Conservation (phyloP, 371 early-diverging fungal genomes). For the Neoconidiobolus thromboides region DNA sequence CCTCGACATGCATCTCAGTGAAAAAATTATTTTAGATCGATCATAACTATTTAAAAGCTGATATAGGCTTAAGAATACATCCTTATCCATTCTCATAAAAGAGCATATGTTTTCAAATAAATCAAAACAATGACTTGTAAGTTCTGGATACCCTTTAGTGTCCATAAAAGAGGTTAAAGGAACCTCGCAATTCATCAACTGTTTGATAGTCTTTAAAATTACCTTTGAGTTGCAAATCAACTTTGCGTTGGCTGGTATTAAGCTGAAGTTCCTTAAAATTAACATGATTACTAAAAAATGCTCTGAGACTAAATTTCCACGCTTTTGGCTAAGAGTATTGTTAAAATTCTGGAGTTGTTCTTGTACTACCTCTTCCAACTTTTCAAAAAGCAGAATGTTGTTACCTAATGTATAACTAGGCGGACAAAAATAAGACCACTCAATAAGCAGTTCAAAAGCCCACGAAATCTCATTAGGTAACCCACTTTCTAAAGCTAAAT, state of each 20-base stretch:
- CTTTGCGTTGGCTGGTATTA: not conserved
- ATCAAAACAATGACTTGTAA: not conserved
- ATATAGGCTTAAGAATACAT: not conserved
- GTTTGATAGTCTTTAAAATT: not conserved
- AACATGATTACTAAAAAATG: not conserved
- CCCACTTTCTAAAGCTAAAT: not conserved
- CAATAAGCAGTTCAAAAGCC: not conserved
- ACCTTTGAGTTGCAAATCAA: not conserved
- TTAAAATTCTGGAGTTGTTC: not conserved
- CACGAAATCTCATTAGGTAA: slow-evolving; percentile 2
- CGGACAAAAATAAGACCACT: not conserved
- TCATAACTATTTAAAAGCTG: not conserved
- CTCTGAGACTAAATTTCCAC: not conserved
- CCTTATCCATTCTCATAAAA: not conserved
- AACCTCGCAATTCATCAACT: not conserved
- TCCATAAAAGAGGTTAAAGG: not conserved
- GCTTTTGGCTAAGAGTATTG: not conserved
- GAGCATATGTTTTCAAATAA: not conserved
- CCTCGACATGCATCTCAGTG: not conserved
- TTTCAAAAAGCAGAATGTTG: not conserved
- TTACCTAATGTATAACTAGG: not conserved
- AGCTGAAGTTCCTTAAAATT: not conserved
- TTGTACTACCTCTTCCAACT: not conserved
- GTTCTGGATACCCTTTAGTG: not conserved
- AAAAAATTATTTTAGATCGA: not conserved